Percentiles rank a stretch among this genome's conserved stretches.
These are phyloP conservation scores for Bruguiera sexangula DNA, from an alignment of 345 rosid species.

Conservation along the genomic window DNA sequence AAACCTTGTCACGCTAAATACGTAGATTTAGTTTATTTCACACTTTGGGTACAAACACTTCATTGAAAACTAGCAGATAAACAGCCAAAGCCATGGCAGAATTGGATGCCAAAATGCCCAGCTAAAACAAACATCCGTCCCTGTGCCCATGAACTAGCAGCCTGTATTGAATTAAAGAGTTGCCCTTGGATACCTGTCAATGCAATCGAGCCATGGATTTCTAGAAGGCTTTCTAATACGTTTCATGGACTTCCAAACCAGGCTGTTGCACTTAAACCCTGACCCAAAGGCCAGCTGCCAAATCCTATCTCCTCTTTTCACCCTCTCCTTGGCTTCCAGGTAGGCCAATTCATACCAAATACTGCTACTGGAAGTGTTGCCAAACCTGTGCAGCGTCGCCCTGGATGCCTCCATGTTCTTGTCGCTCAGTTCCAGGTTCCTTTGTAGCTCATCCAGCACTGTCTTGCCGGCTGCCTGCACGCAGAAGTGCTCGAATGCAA, in stretches of 20 bases:
- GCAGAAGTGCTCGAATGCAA: conserved; percentile 91
- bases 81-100: no score
- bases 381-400: conserved; percentile 83
- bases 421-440: conserved; percentile 76
- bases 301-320: conserved; percentile 67
- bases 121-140: no score
- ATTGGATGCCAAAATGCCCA: no score
- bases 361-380: conserved; percentile 90
- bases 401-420: conserved; percentile 78
- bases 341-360: conserved; percentile 91
- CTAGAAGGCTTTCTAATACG: conserved; percentile 57
- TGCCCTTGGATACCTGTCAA: conserved; percentile 61
- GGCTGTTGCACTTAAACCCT: conserved; percentile 91
- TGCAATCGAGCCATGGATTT: conserved; percentile 74
- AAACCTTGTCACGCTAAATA: no score
- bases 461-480: conserved; percentile 81
- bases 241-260: conserved; percentile 75
- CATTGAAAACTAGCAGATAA: no score
- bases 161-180: neutral
- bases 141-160: no score
- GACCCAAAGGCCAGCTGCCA: conserved; percentile 93
- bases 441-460: conserved; percentile 77
- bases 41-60: no score
- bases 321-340: conserved; percentile 81
- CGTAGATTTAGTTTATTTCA: no score